Evolutionary conservation across 495 filamentous ascomycete species (phyloP), one percentile per base, ranked within the genome.

Genomic region (Penicillium riverlandense): DNA sequence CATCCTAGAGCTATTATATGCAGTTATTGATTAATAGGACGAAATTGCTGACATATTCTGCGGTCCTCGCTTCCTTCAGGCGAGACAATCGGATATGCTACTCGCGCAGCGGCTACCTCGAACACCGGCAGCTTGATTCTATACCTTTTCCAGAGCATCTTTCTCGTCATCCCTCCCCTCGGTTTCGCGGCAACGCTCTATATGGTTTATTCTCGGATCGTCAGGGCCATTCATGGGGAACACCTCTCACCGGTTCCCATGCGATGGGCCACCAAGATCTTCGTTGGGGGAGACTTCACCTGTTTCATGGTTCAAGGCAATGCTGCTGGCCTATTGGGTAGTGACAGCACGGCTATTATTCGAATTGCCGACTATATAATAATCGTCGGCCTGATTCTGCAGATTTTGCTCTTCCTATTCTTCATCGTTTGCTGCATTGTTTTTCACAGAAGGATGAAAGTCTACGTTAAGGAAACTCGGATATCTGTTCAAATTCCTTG

Each of bases 101-200:
- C 54, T 40, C 63, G 74, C 8, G 56, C 58, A 7, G 35, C 41
- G 9, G 41, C 47, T 11, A 12, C 39, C 13, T 35, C 38, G 13
- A 37, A 43, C 12, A 67, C 59, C 1, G 55, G 40, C 27, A 30
- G 40, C 6, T 37, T 68, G 16, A 47, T 49, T 22, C 48, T 40
- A 0, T 61, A 58, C 43, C 39, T 54, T 16, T 47, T 68, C 14
- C 56, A 65, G 35, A 50, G 48, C 13, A 38, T 66, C n/a, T 54
- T 67, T 41, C 40, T 66, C 27, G 49, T 57, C n/a, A 43, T 66
- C 29, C 55, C 51, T 7, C 50, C 49, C 8, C 65, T 65, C 1
- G 54, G 74, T 13, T 69, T 67, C 40, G 72, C 75, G 0, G 75
- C 75, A 2, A 67, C 72, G 0, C 67, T 78, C 28, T 78, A 77